Percentiles rank a stretch among this genome's conserved stretches.
phyloP scores from a whole-genome alignment of 2,329 filamentous ascomycete genomes.

The Verticillium nonalfalfae region DNA sequence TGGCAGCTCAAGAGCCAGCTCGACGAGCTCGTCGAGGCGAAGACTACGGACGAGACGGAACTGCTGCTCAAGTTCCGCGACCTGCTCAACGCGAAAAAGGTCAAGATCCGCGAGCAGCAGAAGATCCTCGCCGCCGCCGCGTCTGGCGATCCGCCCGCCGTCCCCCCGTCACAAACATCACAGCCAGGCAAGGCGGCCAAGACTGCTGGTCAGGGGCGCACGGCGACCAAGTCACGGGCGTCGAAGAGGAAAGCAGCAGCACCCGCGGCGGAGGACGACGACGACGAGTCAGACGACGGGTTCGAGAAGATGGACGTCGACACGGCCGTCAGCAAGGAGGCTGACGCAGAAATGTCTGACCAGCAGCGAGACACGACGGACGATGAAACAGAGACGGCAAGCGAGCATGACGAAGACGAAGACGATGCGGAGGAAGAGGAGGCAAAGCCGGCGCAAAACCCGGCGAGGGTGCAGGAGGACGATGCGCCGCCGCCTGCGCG shows the following conservation, averaged over 20 bases:
- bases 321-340: conserved; percentile 15
- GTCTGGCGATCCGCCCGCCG: conserved; percentile 29
- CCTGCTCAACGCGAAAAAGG: conserved; percentile 72
- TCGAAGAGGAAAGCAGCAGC: conserved; percentile 44
- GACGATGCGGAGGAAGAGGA: conserved; percentile 26
- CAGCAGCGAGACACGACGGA: conserved; percentile 29
- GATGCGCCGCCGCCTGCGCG: conserved; percentile 29
- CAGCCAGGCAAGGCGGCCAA: conserved; percentile 14
- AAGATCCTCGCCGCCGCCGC: conserved; percentile 42
- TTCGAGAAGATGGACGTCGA: conserved; percentile 48
- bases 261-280: conserved; percentile 28
- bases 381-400: conserved; percentile 31
- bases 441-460: conserved; percentile 4
- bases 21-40: conserved; percentile 58
- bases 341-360: conserved; percentile 19
- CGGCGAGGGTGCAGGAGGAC: neutral
- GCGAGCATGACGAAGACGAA: conserved; percentile 32
- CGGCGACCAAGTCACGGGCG: conserved; percentile 29
- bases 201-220: conserved; percentile 14
- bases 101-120: conserved; percentile 71
- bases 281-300: conserved; percentile 36
- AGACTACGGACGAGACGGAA: conserved; percentile 59
- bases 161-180: conserved; percentile 10
- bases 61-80: conserved; percentile 64
- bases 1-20: conserved; percentile 55